Percentiles rank a stretch among this genome's conserved stretches.
phyloP scores from a whole-genome alignment of 768 basidiomycete genomes.

The Plicaturopsis crispa region DNA sequence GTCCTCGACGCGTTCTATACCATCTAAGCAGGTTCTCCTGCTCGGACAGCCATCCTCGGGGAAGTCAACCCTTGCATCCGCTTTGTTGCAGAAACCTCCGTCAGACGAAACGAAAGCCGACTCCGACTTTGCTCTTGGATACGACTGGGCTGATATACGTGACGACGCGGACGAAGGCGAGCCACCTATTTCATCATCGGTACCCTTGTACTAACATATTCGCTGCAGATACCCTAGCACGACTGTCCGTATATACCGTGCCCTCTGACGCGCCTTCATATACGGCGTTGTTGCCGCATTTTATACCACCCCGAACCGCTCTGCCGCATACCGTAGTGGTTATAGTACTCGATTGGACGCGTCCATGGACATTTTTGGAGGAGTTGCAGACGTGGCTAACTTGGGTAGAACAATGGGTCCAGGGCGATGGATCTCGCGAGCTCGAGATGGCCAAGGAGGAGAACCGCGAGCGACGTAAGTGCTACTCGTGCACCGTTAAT shows the following conservation, averaged over 20 bases:
- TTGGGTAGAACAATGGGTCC: conserved; percentile 81
- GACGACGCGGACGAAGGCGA: conserved; percentile 93
- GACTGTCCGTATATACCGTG: conserved; percentile 86
- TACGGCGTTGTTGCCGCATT: conserved; percentile 66
- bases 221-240: conserved; percentile 71
- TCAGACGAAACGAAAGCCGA: conserved; percentile 51
- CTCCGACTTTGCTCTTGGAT: conserved; percentile 81
- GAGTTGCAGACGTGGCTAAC: conserved; percentile 79
- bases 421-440: conserved; percentile 63
- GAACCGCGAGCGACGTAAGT: conserved; percentile 72
- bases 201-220: conserved; percentile 4
- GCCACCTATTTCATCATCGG: conserved; percentile 14
- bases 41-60: conserved; percentile 77
- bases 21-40: conserved; percentile 81
- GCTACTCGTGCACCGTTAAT: conserved; percentile 1
- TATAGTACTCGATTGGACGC: conserved; percentile 92
- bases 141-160: conserved; percentile 84
- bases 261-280: conserved; percentile 73
- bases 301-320: conserved; percentile 62
- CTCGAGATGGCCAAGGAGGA: conserved; percentile 73
- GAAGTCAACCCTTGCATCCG: conserved; percentile 68
- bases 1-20: conserved; percentile 71
- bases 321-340: conserved; percentile 71
- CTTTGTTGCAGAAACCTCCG: conserved; percentile 61
- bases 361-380: conserved; percentile 84